Base-by-base conservation (phyloP, 78 protist species). In the Mantamonas sphyraenae region DNA sequence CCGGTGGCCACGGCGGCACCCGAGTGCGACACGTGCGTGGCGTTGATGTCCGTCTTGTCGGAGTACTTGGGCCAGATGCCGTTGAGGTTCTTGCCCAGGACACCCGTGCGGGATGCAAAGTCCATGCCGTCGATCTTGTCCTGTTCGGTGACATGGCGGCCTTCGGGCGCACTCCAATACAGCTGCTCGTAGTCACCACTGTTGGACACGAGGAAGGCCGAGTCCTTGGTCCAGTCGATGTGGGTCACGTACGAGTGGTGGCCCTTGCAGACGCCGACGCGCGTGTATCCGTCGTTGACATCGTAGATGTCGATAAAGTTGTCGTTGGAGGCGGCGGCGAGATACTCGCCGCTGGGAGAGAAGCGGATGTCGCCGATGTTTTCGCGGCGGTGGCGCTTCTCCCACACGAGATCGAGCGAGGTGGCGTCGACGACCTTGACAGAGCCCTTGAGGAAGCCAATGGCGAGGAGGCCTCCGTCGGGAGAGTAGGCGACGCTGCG, bases 321-420 rank as follows among this genome's bases (percentile, higher is more conserved):
- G 68, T 79, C 84, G 60, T 65, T 20, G 1, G 66, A 33, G 24
- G 74, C 87, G 5, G 58, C 74, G 33, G 82, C 87, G 0, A 82
- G 60, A 37, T 22, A 42, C n/a, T 3, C 1, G 37, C 74, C 77
- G n/a, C 40, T 19, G 42, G 81, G 73, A 12, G 79, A 72, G 79
- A 47, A 47, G 28, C 16, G 12, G 28, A 47, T 47, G 53, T 47
- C 53, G 28, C 16, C 64, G 39, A 70, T 58, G 37, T 37, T 31
- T 47, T 70, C 76, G 28, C 58, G 53, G 26, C 73, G 58, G 30
- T 68, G 28, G 19, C 35, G 14, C 43, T 8, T 10, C 20, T 8
- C 19, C 26, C 3, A 1, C 5, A 68, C 20, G 9, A 8, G 50
- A 19, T 53, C 64, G 57, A 62, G 58, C 28, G 38, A 37, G 55